A percentile compares a stretch with the other conserved stretches of the same genome.
Evolutionary conservation across 23 red algal species (phyloP).

Genomic region (Gracilariopsis chorda): DNA sequence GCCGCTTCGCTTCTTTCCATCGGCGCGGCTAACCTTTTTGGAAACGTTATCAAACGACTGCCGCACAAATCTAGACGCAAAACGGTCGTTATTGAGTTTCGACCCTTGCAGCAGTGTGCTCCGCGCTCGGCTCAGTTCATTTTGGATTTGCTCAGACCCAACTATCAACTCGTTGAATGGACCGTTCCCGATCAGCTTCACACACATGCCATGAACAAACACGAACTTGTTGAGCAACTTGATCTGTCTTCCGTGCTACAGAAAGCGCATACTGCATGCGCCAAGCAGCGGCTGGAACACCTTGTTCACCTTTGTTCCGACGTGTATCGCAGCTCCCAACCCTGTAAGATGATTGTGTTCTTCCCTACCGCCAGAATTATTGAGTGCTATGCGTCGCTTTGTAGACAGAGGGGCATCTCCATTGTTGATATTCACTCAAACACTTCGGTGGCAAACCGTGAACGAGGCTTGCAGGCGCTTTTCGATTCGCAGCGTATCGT

Average conservation of each 20-base stretch:
- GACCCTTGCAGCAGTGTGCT: background rate
- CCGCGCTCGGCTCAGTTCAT: background rate
- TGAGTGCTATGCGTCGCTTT: slow-evolving; percentile 39
- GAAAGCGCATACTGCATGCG: background rate
- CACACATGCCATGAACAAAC: background rate
- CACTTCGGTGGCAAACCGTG: slow-evolving; percentile 9
- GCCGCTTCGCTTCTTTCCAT: slow-evolving; percentile 5
- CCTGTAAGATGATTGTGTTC: slow-evolving; percentile 37
- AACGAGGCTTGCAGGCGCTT: slow-evolving; percentile 7
- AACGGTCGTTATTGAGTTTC: slow-evolving; percentile 9
- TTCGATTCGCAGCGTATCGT: slow-evolving; percentile 1
- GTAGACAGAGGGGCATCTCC: background rate
- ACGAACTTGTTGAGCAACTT: background rate
- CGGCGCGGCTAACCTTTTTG: background rate
- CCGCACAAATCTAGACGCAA: background rate
- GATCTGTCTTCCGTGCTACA: background rate
- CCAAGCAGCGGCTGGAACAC: background rate
- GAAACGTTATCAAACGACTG: slow-evolving; percentile 13
- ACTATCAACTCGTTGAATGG: slow-evolving; percentile 37
- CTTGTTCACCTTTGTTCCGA: background rate
- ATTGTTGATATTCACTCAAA: slow-evolving; percentile 3
- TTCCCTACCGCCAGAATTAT: slow-evolving; percentile 45
- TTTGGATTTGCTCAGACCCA: background rate
- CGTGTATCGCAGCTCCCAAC: background rate
- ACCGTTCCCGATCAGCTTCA: background rate